A percentile compares a stretch with the other conserved stretches of the same genome.
These are phyloP conservation scores for Hyaloperonospora brassicae DNA, from an alignment of 352 stramenopile species.

Conservation along the genomic window DNA sequence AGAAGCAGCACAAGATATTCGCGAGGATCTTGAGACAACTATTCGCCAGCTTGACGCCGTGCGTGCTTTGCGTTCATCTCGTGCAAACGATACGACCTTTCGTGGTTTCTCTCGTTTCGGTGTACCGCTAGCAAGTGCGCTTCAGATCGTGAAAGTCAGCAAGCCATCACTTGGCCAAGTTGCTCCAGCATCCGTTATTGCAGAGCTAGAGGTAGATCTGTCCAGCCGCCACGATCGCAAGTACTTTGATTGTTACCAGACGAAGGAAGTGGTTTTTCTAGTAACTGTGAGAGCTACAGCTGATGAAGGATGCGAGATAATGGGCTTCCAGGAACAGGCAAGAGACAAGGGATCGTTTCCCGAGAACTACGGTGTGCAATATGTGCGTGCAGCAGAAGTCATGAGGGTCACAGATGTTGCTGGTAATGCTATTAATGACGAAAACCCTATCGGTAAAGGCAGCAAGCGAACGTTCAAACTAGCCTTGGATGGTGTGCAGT, in stretches of 20 bases:
- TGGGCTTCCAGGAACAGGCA: constrained; percentile 36
- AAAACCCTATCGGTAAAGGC: constrained; percentile 36
- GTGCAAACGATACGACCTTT: constrained; percentile 49
- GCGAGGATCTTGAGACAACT: constrained; percentile 77
- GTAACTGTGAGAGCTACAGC: constrained; percentile 64
- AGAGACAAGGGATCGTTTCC: constrained; percentile 58
- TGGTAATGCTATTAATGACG: constrained; percentile 45
- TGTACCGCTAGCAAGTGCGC: constrained; percentile 29
- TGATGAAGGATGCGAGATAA: constrained; percentile 59
- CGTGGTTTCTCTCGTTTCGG: constrained; percentile 41
- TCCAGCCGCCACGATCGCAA: constrained; percentile 35
- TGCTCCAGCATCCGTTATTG: constrained; percentile 73
- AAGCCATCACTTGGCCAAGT: constrained; percentile 88
- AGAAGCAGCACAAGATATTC: constrained; percentile 84
- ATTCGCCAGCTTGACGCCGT: constrained; percentile 67
- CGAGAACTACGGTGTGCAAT: constrained; percentile 81
- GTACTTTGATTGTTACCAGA: constrained; percentile 84
- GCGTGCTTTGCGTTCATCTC: constrained; percentile 30
- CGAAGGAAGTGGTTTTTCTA: constrained; percentile 94
- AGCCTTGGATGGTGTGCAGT: constrained; percentile 89
- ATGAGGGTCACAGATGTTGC: constrained; percentile 77
- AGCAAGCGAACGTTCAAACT: constrained; percentile 86
- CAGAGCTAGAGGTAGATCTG: constrained; percentile 84
- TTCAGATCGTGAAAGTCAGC: constrained; percentile 74
- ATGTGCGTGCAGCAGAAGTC: constrained; percentile 71